phyloP scores from a whole-genome alignment of 345 rosid genomes.

The Syzygium aromaticum region DNA sequence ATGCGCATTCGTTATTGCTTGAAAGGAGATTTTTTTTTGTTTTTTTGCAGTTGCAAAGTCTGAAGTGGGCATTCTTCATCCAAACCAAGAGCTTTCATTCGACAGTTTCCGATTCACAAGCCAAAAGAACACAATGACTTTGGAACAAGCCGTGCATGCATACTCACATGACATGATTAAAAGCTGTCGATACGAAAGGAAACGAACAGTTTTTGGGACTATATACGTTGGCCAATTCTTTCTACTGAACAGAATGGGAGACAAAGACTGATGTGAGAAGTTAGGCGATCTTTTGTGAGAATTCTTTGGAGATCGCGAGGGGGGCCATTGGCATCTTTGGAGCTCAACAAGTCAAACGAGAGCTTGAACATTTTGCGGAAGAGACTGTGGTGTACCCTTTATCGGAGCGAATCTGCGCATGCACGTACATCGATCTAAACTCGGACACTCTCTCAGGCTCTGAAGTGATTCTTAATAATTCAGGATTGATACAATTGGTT shows the following conservation, averaged over 20 bases:
- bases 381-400: neutral
- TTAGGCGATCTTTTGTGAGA: neutral
- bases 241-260: neutral
- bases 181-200: neutral
- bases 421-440: neutral
- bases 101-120: neutral
- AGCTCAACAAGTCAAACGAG: neutral
- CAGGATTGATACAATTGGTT: neutral
- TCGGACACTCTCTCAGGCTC: neutral
- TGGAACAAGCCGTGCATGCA: neutral
- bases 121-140: neutral
- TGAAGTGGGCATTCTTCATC: neutral
- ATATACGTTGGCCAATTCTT: neutral
- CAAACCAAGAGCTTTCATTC: neutral
- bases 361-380: neutral
- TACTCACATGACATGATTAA: neutral
- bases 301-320: neutral
- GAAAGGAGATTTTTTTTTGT: neutral
- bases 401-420: neutral
- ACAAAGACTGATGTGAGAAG: neutral
- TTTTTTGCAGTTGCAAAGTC: neutral
- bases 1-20: neutral
- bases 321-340: neutral
- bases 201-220: neutral
- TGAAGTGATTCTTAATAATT: neutral